Evolutionary conservation across 495 filamentous ascomycete species (phyloP).

Genomic region (Aspergillus kassunensis): DNA sequence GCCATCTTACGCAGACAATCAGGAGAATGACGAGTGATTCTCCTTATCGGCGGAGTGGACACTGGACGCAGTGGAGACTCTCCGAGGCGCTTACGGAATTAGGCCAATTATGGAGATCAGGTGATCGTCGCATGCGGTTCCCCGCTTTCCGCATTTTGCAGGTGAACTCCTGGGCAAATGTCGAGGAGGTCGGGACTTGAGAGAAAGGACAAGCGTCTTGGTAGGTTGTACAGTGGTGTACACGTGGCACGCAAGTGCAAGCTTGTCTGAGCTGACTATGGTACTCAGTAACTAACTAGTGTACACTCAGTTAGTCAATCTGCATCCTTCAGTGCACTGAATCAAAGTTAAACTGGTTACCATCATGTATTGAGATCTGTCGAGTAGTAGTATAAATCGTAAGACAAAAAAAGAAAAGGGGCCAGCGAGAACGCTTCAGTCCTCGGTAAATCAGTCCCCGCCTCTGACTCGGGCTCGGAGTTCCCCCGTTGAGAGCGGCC

Average conservation of each 20-base stretch:
- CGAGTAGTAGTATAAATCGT: neutral
- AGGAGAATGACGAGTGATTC: constrained; percentile 17
- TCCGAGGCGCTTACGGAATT: constrained; percentile 6
- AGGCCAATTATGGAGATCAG: constrained; percentile 18
- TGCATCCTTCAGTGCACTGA: neutral
- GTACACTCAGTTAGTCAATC: neutral
- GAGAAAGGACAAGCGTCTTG: no score
- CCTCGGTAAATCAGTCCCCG: neutral
- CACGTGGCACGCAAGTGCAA: no score
- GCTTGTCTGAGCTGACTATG: no score
- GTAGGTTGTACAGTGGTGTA: no score
- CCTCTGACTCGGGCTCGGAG: neutral
- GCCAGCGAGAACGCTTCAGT: neutral
- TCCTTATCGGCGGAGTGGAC: constrained; percentile 17
- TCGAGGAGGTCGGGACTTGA: neutral
- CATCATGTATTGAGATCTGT: neutral
- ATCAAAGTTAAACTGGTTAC: neutral
- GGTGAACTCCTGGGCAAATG: neutral
- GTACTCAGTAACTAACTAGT: neutral
- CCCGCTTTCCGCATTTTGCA: constrained; percentile 6
- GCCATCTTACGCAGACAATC: neutral
- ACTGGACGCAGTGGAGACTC: constrained; percentile 1
- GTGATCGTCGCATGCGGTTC: constrained; percentile 25
- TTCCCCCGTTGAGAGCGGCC: neutral
- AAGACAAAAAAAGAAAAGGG: neutral